A percentile compares a stretch with the other conserved stretches of the same genome.
Evolutionary conservation across 2,329 filamentous ascomycete species (phyloP).

Genomic region (Ophidiomyces ophidiicola): DNA sequence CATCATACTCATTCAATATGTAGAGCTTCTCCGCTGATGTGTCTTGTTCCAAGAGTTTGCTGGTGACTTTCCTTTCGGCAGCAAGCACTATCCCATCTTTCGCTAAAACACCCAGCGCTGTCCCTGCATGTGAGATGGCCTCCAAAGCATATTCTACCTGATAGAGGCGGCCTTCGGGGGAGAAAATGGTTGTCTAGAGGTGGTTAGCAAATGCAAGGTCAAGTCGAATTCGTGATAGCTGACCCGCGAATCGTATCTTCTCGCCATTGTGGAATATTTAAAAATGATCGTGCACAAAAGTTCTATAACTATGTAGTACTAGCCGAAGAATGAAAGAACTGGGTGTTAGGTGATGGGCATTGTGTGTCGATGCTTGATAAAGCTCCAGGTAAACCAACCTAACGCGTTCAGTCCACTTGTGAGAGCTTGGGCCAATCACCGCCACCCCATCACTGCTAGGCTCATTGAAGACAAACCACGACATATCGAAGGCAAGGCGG

Average conservation of each 20-base stretch:
- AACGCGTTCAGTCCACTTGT: constrained; percentile 14
- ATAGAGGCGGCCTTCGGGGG: constrained; percentile 92
- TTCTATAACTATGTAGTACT: too few relatives aligned
- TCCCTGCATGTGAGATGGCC: constrained; percentile 96
- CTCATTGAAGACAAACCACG: too few relatives aligned
- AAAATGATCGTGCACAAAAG: too few relatives aligned
- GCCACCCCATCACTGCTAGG: not conserved
- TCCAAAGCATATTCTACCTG: constrained; percentile 99
- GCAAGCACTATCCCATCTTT: constrained; percentile 97
- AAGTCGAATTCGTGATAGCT: constrained; percentile 21
- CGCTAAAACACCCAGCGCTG: constrained; percentile 88
- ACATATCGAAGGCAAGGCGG: not conserved
- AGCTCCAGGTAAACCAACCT: constrained; percentile 18
- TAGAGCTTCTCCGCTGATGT: constrained; percentile 99
- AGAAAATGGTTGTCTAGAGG: constrained; percentile 93
- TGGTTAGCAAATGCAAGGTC: constrained; percentile 7
- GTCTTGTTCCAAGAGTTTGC: constrained; percentile 97
- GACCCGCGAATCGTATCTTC: constrained; percentile 95
- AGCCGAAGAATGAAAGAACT: too few relatives aligned
- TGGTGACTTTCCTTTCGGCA: constrained; percentile 96
- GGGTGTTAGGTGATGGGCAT: too few relatives aligned
- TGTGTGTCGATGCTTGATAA: constrained; percentile 9
- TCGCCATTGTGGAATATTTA: constrained; percentile 71
- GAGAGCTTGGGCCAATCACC: constrained; percentile 15
- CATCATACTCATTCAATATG: constrained; percentile 83